Evolutionary conservation across 345 rosid genomes (phyloP), one percentile per base, ranked within the genome.

Genomic region (Turritis glabra): DNA sequence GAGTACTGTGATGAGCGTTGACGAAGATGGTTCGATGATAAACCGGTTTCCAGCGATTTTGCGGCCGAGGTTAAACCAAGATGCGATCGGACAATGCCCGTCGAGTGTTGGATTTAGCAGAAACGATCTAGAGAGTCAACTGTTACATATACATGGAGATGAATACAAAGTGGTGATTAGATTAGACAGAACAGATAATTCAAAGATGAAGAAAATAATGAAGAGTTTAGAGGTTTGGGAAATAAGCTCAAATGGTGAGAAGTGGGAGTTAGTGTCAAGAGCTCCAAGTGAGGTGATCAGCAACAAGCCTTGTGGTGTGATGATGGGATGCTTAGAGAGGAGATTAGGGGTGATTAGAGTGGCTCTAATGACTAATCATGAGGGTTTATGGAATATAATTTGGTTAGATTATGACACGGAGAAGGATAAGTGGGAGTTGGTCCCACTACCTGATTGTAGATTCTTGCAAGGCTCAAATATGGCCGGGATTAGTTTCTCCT

Each of bases 401-500:
- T 88, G 96, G 91, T 54, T 86, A 14, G 78, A 77, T 44, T 86
- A 88, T 50, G 80, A 84, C n/a, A 52, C 27, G 37, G 35, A 43
- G n/a, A 81, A 22, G 15, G 38, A 75, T 17, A 9, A 67, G 10
- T 91, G 96, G 91, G 64, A 23, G 18, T 81, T 80, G 82, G 43
- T 85, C 46, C 84, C 82, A 5, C 14, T 88, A 11, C 88, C 90
- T 10, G 82, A 82, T 69, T 83, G 89, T 67, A 77, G 76, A 50
- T 77, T 77, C 67, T 88, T 85, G 86, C 85, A 74, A 66, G 93
- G 93, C 23, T 84, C 82, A 14, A 88, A 88, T 67, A 82, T 89
- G 92, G 96, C 90, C 1, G 97, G 96, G 21, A 80, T 89, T 48
- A 82, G 88, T 27, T 84, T 91, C 68, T 88, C 90, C 14, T 82